These are phyloP conservation scores for Dactylonectria estremocensis DNA, from an alignment of 2,329 filamentous ascomycete genomes.

Conservation along the genomic window DNA sequence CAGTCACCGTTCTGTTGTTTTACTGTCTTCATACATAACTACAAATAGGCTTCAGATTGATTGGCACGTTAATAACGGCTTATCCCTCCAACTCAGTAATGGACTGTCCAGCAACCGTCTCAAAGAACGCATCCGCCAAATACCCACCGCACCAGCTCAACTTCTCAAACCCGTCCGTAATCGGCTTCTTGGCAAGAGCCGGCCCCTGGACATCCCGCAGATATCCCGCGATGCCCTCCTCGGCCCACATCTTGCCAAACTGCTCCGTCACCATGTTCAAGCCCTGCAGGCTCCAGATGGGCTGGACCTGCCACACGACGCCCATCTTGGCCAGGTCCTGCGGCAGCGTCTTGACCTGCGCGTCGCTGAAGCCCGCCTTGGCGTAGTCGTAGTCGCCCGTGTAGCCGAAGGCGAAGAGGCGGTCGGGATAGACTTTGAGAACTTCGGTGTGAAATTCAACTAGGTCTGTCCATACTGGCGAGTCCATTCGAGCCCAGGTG, in stretches of 20 bases:
- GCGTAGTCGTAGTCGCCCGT: slow-evolving; percentile 55
- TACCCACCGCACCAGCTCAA: slow-evolving; percentile 54
- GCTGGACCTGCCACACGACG: slow-evolving; percentile 59
- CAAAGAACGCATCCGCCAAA: slow-evolving; percentile 56
- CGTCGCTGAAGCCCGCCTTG: slow-evolving; percentile 52
- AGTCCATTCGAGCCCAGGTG: slow-evolving; percentile 55
- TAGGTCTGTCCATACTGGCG: slow-evolving; percentile 54
- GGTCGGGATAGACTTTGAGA: slow-evolving; percentile 53
- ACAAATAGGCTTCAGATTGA: too few relatives aligned
- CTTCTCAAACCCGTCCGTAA: slow-evolving; percentile 55
- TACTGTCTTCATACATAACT: too few relatives aligned
- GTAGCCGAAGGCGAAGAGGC: slow-evolving; percentile 58
- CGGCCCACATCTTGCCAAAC: slow-evolving; percentile 52
- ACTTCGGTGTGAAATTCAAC: slow-evolving; percentile 55
- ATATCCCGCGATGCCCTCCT: slow-evolving; percentile 56
- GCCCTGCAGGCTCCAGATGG: slow-evolving; percentile 56
- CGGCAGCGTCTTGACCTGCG: slow-evolving; percentile 51
- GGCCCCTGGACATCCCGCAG: slow-evolving; percentile 40
- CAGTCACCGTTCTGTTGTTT: too few relatives aligned
- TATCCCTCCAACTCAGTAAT: slow-evolving; percentile 20
- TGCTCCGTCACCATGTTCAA: slow-evolving; percentile 52
- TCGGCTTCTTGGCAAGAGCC: slow-evolving; percentile 46
- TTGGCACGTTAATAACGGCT: not conserved
- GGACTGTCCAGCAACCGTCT: slow-evolving; percentile 48
- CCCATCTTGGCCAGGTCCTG: slow-evolving; percentile 55